Evolutionary conservation across 2,329 filamentous ascomycete species (phyloP).

Genomic region (Penicillium rolfsii): DNA sequence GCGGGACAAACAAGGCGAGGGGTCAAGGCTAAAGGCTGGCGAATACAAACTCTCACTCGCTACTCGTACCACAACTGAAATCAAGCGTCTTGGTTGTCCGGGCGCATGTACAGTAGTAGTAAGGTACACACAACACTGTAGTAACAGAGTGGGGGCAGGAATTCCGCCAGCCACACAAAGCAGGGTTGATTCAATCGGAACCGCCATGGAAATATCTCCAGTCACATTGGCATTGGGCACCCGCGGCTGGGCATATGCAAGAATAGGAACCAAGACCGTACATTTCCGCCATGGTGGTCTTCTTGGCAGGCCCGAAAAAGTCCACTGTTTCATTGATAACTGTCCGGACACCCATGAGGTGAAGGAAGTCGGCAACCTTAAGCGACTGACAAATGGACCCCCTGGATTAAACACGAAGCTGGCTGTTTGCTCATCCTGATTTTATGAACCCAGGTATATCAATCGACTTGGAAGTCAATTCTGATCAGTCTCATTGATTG

Average conservation of each 20-base stretch:
- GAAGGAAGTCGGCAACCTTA: neutral
- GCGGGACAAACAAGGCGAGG: neutral
- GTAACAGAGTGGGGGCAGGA: neutral
- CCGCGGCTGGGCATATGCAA: neutral
- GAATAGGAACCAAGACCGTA: neutral
- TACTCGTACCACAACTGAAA: neutral
- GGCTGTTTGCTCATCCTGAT: neutral
- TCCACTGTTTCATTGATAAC: neutral
- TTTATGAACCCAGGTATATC: neutral
- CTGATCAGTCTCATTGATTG: neutral
- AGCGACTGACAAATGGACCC: neutral
- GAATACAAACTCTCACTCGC: neutral
- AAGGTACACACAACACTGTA: neutral
- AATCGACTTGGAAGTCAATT: neutral
- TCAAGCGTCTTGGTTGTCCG: neutral
- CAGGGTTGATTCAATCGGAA: neutral
- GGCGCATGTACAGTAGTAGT: neutral
- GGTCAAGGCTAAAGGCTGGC: neutral
- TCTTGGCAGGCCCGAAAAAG: conserved; percentile 3
- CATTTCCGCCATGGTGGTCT: neutral
- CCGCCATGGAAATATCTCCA: neutral
- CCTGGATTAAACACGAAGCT: neutral
- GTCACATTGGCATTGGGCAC: neutral
- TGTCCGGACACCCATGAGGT: neutral
- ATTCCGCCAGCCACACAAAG: neutral